Percentiles rank a stretch among this genome's conserved stretches.
Conservation (phyloP, 306 rosid species). For the Vicia sativa region DNA sequence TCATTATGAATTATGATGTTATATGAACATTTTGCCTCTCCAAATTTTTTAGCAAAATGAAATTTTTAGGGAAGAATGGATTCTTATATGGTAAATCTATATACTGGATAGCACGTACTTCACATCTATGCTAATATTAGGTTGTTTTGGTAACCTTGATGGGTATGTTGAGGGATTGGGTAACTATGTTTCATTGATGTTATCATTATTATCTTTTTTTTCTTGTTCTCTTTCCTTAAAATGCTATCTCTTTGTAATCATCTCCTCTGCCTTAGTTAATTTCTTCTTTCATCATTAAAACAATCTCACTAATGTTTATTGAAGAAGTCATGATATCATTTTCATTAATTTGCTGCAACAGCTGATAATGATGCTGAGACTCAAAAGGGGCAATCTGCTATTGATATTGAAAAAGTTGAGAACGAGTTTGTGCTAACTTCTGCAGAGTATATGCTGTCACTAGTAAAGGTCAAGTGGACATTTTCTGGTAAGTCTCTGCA, state of each 20-base stretch:
- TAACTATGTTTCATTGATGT: slow-evolving; percentile 5
- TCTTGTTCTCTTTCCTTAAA: background rate
- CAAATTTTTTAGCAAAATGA: slow-evolving; percentile 23
- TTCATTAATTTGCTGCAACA: slow-evolving; percentile 41
- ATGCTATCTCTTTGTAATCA: background rate
- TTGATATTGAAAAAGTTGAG: slow-evolving; percentile 78
- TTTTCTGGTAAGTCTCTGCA: slow-evolving; percentile 59
- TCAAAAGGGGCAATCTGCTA: slow-evolving; percentile 52
- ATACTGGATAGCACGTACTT: slow-evolving; percentile 28
- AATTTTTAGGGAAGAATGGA: background rate
- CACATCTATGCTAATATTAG: slow-evolving; percentile 23
- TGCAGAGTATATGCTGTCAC: slow-evolving; percentile 79
- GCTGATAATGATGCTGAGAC: slow-evolving; percentile 51
- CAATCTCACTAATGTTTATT: slow-evolving; percentile 24
- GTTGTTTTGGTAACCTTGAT: slow-evolving; percentile 5
- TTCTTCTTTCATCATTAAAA: slow-evolving; percentile 21
- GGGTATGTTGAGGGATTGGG: slow-evolving; percentile 1
- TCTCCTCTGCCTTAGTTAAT: slow-evolving; percentile 17
- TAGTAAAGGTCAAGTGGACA: slow-evolving; percentile 70
- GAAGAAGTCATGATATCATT: slow-evolving; percentile 34
- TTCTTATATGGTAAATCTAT: slow-evolving; percentile 1
- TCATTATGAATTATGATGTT: slow-evolving; percentile 22
- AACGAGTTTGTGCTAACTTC: slow-evolving; percentile 80
- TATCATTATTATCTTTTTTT: background rate
- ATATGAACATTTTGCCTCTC: slow-evolving; percentile 19